Evolutionary conservation across 108 stramenopile species (phyloP).

Genomic region (Cyclotella kingstonii): DNA sequence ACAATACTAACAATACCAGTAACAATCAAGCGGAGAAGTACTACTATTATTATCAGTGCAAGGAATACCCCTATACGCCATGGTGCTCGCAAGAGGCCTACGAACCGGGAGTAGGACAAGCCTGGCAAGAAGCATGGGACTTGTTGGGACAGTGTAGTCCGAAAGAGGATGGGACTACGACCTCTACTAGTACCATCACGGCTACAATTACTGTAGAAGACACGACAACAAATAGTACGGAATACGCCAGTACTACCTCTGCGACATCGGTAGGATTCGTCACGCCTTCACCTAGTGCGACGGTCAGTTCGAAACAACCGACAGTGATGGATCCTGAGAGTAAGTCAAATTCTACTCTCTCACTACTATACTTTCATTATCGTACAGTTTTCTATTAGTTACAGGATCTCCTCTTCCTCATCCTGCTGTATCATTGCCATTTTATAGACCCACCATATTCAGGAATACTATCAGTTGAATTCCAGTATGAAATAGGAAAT

Average conservation of each 20-base stretch:
- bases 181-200: neutral
- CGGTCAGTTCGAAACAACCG: too few relatives aligned
- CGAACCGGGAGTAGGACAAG: constrained; percentile 30
- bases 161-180: neutral
- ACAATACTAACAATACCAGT: neutral
- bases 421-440: neutral
- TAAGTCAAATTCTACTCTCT: neutral
- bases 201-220: neutral
- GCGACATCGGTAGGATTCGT: neutral
- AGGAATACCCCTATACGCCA: constrained; percentile 16
- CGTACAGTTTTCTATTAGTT: neutral
- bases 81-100: constrained; percentile 38
- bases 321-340: too few relatives aligned
- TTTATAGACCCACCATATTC: constrained; percentile 14
- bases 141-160: constrained; percentile 37
- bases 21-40: too few relatives aligned
- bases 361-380: neutral
- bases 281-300: neutral
- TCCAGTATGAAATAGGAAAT: constrained; percentile 31
- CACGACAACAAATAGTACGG: neutral
- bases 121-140: constrained; percentile 38
- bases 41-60: constrained; percentile 34
- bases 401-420: neutral
- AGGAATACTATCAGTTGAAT: constrained; percentile 11
- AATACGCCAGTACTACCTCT: neutral